Conservation (phyloP, 805 yeast genomes). For the Candida easanensis region DNA sequence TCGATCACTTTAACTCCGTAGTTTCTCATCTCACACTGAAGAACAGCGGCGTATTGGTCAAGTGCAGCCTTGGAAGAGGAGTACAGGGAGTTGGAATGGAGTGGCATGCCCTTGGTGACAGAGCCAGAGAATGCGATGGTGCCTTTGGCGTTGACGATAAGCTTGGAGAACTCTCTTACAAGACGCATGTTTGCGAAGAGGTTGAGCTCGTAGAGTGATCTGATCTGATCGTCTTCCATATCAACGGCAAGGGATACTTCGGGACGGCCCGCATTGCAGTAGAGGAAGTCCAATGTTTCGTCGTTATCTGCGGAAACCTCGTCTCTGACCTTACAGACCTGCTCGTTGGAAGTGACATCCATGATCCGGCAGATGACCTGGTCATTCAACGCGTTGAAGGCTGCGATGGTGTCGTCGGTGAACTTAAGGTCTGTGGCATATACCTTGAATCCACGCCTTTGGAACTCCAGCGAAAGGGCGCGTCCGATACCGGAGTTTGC, state of each 20-base stretch:
- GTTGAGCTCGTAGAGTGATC: constrained; percentile 32
- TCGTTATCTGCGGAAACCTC: constrained; percentile 25
- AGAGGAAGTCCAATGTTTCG: constrained; percentile 36
- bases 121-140: constrained; percentile 40
- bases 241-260: constrained; percentile 33
- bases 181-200: constrained; percentile 38
- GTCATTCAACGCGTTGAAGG: constrained; percentile 15
- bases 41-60: constrained; percentile 36
- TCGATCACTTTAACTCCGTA: constrained; percentile 40
- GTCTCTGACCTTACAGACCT: constrained; percentile 27
- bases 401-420: constrained; percentile 28
- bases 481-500: constrained; percentile 60
- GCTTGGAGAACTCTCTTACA: constrained; percentile 34
- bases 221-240: constrained; percentile 29
- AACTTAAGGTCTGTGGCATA: constrained; percentile 34
- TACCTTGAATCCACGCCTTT: constrained; percentile 37
- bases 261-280: constrained; percentile 40
- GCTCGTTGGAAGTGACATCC: constrained; percentile 36
- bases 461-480: constrained; percentile 44
- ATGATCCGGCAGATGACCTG: constrained; percentile 11
- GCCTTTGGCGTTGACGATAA: constrained; percentile 37
- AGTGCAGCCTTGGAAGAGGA: constrained; percentile 43
- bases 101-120: constrained; percentile 34
- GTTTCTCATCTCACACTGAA: constrained; percentile 38
- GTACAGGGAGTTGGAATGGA: constrained; percentile 37